phyloP scores from a whole-genome alignment of 169 alveolate species.

The Babesia sp. region DNA sequence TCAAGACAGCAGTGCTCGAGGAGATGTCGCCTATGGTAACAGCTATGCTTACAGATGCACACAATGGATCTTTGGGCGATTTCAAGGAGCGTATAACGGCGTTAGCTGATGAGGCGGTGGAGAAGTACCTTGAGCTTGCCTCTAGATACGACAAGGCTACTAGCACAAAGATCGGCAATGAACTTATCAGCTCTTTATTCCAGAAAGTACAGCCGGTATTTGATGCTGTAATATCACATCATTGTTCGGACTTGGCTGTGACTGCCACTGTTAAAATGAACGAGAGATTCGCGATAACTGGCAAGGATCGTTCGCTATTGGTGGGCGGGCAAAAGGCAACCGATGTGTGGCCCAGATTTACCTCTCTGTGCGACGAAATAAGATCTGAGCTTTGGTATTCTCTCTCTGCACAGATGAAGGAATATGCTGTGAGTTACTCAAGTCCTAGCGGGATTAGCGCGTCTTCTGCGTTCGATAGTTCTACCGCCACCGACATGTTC shows the following conservation, averaged over 20 bases:
- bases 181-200: constrained; percentile 22
- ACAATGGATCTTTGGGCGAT: constrained; percentile 28
- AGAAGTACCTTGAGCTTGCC: constrained; percentile 67
- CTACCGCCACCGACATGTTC: constrained; percentile 33
- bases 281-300: constrained; percentile 53
- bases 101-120: constrained; percentile 54
- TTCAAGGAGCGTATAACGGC: constrained; percentile 61
- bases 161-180: constrained; percentile 8
- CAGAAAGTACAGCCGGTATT: constrained; percentile 67
- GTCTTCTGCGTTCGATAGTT: constrained; percentile 36
- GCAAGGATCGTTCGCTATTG: constrained; percentile 54
- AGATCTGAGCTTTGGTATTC: constrained; percentile 4
- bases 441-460: constrained; percentile 2
- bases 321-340: constrained; percentile 49
- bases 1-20: constrained; percentile 71
- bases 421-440: constrained; percentile 15
- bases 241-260: constrained; percentile 50
- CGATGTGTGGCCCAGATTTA: constrained; percentile 56
- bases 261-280: constrained; percentile 60
- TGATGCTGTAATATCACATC: constrained; percentile 61
- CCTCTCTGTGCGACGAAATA: constrained; percentile 33
- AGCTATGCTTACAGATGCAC: constrained; percentile 42
- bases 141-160: constrained; percentile 67
- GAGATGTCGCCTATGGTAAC: constrained; percentile 28
- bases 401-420: not conserved